Evolutionary conservation across 257 asterid species (phyloP).

Genomic region (Solanum clarkiae): DNA sequence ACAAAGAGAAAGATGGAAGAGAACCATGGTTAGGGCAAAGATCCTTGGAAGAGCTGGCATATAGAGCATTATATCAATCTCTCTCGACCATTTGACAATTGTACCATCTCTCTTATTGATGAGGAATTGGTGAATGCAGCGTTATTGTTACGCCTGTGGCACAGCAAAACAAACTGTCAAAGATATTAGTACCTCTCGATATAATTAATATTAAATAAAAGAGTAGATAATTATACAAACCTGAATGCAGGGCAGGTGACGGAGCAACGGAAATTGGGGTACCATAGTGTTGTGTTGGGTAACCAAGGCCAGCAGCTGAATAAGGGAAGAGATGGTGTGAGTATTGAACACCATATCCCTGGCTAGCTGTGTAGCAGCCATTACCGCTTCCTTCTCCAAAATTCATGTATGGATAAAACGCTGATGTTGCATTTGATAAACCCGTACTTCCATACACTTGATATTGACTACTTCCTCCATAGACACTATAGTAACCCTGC

Average conservation of each 20-base stretch:
- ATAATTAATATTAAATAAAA: background rate
- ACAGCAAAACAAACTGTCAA: slow-evolving; percentile 95
- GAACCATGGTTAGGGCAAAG: slow-evolving; percentile 95
- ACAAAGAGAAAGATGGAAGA: slow-evolving; percentile 14
- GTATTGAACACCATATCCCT: slow-evolving; percentile 56
- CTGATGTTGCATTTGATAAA: slow-evolving; percentile 36
- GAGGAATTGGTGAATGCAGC: slow-evolving; percentile 54
- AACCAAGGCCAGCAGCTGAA: slow-evolving; percentile 36
- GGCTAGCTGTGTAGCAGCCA: slow-evolving; percentile 42
- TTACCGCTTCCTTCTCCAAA: slow-evolving; percentile 39
- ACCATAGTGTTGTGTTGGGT: slow-evolving; percentile 60
- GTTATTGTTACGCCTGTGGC: slow-evolving; percentile 85
- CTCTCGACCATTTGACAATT: slow-evolving; percentile 6
- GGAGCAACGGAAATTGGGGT: slow-evolving; percentile 70
- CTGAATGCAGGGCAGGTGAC: slow-evolving; percentile 77
- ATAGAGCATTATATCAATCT: slow-evolving; percentile 11
- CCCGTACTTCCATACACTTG: slow-evolving; percentile 55
- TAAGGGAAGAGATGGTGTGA: slow-evolving; percentile 78
- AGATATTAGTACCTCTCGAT: slow-evolving; percentile 39
- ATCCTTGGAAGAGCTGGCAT: slow-evolving; percentile 14
- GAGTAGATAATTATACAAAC: slow-evolving; percentile 17
- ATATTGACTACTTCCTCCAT: slow-evolving; percentile 67
- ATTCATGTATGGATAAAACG: slow-evolving; percentile 70
- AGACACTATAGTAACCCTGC: slow-evolving; percentile 69
- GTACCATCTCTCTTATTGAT: slow-evolving; percentile 37